Conservation (phyloP, 169 alveolate species). For the Babesia bigemina region DNA sequence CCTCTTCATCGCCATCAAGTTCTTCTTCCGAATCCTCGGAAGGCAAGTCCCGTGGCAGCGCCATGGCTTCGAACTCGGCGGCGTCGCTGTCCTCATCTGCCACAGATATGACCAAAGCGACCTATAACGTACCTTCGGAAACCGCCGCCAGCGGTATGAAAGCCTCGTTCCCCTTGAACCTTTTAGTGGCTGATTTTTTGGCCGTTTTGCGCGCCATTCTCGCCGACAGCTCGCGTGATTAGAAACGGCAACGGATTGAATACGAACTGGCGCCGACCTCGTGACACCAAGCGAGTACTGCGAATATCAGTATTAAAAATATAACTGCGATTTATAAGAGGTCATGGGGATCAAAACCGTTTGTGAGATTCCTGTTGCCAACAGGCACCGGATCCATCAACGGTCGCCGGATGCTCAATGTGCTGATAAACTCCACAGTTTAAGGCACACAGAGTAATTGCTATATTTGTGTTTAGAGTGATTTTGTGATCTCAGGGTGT, state of each 20-base stretch:
- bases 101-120: neutral
- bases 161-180: constrained; percentile 29
- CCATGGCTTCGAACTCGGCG: constrained; percentile 59
- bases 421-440: too few relatives aligned
- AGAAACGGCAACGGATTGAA: too few relatives aligned
- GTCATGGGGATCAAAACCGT: neutral
- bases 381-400: too few relatives aligned
- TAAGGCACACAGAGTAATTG: too few relatives aligned
- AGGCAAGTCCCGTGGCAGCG: constrained; percentile 31
- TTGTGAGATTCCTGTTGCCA: neutral
- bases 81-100: constrained; percentile 49
- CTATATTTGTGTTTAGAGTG: too few relatives aligned
- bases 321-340: neutral
- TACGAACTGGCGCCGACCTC: neutral
- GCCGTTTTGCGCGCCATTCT: constrained; percentile 36
- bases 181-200: neutral
- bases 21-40: constrained; percentile 36
- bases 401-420: too few relatives aligned
- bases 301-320: neutral
- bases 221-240: neutral
- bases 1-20: neutral
- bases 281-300: neutral
- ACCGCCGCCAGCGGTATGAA: constrained; percentile 50
- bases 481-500: too few relatives aligned
- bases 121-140: constrained; percentile 9